Conservation (phyloP, 495 filamentous ascomycete species). For the Penicillium odoratum region DNA sequence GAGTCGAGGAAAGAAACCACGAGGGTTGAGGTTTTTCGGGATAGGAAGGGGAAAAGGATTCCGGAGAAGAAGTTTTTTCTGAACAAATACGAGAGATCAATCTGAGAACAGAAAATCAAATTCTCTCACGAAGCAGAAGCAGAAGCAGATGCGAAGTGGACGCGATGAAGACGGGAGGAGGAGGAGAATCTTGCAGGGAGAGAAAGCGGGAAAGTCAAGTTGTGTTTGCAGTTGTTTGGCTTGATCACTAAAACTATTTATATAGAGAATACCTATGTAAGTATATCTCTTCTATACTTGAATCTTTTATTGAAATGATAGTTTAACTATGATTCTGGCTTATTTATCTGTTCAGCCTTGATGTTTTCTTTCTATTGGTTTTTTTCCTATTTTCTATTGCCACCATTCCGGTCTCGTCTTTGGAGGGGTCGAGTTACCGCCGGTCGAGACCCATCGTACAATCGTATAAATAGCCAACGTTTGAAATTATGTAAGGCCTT, state of each 20-base stretch:
- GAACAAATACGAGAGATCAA: slow-evolving; percentile 14
- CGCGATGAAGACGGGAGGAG: slow-evolving; percentile 11
- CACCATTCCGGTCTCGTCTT: slow-evolving; percentile 3
- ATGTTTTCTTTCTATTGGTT: no score
- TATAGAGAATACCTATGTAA: background rate
- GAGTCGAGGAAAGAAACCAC: slow-evolving; percentile 8
- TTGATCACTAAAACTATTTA: slow-evolving; percentile 8
- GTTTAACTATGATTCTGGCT: background rate
- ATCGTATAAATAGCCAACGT: slow-evolving; percentile 3
- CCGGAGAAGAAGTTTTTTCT: slow-evolving; percentile 25
- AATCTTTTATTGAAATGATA: background rate
- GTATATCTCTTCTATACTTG: background rate
- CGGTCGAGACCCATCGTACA: slow-evolving; percentile 18
- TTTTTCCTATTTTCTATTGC: background rate
- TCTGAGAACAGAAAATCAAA: slow-evolving; percentile 10
- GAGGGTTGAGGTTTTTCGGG: slow-evolving; percentile 16
- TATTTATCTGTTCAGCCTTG: background rate
- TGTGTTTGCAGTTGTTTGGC: slow-evolving; percentile 34
- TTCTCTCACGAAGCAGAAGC: background rate
- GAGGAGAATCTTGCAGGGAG: slow-evolving; percentile 31
- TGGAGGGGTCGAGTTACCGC: slow-evolving; percentile 18
- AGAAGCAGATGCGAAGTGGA: slow-evolving; percentile 9
- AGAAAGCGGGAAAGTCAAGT: slow-evolving; percentile 28
- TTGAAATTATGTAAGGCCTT: background rate
- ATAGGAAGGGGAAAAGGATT: slow-evolving; percentile 18